Evolutionary conservation across 2,329 filamentous ascomycete species (phyloP).

Genomic region (Paecilomyces sp.): DNA sequence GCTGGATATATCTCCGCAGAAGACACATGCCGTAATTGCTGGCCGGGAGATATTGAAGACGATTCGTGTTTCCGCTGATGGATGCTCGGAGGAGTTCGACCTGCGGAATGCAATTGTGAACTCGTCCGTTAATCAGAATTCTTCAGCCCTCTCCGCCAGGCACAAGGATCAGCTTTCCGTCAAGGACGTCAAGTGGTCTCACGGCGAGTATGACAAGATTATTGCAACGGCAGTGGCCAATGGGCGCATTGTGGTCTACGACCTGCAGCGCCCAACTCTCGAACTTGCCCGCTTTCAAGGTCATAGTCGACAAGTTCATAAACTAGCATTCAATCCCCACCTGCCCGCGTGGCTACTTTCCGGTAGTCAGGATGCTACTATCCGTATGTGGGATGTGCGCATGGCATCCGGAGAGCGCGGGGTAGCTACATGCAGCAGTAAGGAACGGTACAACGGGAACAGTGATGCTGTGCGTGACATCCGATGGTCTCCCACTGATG

Average conservation of each 20-base stretch:
- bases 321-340: conserved; percentile 58
- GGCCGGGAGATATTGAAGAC: conserved; percentile 62
- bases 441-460: conserved; percentile 48
- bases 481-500: conserved; percentile 58
- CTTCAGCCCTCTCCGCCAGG: conserved; percentile 37
- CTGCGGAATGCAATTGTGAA: conserved; percentile 55
- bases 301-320: conserved; percentile 59
- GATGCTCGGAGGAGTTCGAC: conserved; percentile 57
- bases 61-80: conserved; percentile 50
- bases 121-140: conserved; percentile 44
- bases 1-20: conserved; percentile 56
- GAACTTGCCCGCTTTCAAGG: conserved; percentile 58
- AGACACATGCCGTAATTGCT: conserved; percentile 58
- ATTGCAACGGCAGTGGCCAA: conserved; percentile 59
- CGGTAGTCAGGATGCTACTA: conserved; percentile 58
- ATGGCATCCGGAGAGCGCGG: conserved; percentile 43
- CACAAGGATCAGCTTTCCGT: conserved; percentile 55
- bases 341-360: conserved; percentile 54
- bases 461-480: conserved; percentile 57
- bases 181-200: conserved; percentile 62
- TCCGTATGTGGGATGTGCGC: conserved; percentile 59
- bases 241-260: conserved; percentile 59
- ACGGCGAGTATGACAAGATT: conserved; percentile 52
- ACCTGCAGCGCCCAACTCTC: conserved; percentile 53
- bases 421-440: conserved; percentile 47